phyloP scores from a whole-genome alignment of 441 rosid genomes.

The Brassica hybrid region DNA sequence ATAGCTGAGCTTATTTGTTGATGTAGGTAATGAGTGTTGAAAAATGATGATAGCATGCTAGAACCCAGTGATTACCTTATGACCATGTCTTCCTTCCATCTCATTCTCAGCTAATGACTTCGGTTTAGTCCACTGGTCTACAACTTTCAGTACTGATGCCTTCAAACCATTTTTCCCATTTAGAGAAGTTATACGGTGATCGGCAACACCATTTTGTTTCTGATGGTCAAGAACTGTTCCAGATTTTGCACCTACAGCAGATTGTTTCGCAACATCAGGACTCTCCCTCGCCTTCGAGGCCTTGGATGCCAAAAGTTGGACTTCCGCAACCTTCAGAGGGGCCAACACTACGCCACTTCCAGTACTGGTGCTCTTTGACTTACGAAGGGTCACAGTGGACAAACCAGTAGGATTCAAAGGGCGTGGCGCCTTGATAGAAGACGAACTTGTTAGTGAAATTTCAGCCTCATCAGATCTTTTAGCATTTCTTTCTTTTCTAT shows the following conservation, averaged over 20 bases:
- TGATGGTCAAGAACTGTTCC: constrained; percentile 49
- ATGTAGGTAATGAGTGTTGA: constrained; percentile 5
- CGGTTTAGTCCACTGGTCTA: constrained; percentile 76
- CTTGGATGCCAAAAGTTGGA: constrained; percentile 42
- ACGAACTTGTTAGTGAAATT: constrained; percentile 36
- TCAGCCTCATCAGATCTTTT: constrained; percentile 40
- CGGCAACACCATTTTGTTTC: constrained; percentile 41
- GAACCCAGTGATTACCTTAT: constrained; percentile 61
- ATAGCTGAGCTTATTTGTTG: constrained; percentile 17
- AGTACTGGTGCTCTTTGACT: constrained; percentile 37
- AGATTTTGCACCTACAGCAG: constrained; percentile 47
- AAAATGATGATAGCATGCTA: constrained; percentile 13
- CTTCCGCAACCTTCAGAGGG: constrained; percentile 46
- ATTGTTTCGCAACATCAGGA: constrained; percentile 38
- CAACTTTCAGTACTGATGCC: constrained; percentile 69
- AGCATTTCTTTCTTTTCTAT: constrained; percentile 10
- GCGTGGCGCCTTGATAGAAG: constrained; percentile 28
- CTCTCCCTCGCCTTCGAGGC: constrained; percentile 43
- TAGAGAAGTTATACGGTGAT: constrained; percentile 42
- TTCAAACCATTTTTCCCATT: constrained; percentile 61
- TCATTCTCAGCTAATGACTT: constrained; percentile 52
- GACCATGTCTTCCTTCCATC: constrained; percentile 58
- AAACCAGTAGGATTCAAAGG: constrained; percentile 28
- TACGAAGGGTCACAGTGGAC: constrained; percentile 38
- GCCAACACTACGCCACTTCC: constrained; percentile 22